Percentiles rank a stretch among this genome's conserved stretches.
Evolutionary conservation across 1,284 basidiomycete species (phyloP).

Genomic region (Moesziomyces sp.): DNA sequence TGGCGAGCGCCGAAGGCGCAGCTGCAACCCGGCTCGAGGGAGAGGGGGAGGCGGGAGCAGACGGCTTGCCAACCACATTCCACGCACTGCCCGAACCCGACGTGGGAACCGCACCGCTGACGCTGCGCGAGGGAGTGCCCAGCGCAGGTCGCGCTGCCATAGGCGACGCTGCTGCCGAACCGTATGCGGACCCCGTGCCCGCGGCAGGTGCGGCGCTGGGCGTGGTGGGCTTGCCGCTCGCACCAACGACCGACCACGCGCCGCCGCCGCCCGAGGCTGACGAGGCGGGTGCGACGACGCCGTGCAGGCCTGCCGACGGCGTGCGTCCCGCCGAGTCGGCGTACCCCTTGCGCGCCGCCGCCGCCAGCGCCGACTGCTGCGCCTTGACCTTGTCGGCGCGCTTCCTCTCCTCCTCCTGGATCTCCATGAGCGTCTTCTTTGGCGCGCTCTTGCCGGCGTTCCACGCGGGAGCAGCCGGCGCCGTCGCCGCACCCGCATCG

Average conservation of each 20-base stretch:
- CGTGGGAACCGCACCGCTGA: constrained; percentile 9
- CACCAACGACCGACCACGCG: constrained; percentile 87
- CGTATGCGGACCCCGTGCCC: constrained; percentile 34
- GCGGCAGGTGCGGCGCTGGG: constrained; percentile 34
- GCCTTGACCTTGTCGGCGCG: constrained; percentile 72
- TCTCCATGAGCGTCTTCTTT: constrained; percentile 98
- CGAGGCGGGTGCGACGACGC: constrained; percentile 68
- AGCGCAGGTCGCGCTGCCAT: constrained; percentile 5
- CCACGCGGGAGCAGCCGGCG: constrained; percentile 68
- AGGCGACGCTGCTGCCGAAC: constrained; percentile 61
- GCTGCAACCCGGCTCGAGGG: constrained; percentile 43
- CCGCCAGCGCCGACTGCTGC: constrained; percentile 69
- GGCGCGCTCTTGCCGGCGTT: constrained; percentile 64
- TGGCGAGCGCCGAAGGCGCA: constrained; percentile 27
- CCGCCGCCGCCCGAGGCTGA: constrained; percentile 69
- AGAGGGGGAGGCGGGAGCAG: constrained; percentile 47
- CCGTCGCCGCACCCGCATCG: constrained; percentile 77
- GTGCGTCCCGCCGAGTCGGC: constrained; percentile 74
- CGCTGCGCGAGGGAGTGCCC: constrained; percentile 5
- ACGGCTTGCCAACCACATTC: constrained; percentile 27
- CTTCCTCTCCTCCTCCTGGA: constrained; percentile 92
- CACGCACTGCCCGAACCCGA: constrained; percentile 19
- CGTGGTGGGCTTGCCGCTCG: constrained; percentile 75
- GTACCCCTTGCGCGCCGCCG: constrained; percentile 73
- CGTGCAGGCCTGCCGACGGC: constrained; percentile 12